phyloP scores from a whole-genome alignment of 164 flowering plant genomes.

The Taxillus chinensis region DNA sequence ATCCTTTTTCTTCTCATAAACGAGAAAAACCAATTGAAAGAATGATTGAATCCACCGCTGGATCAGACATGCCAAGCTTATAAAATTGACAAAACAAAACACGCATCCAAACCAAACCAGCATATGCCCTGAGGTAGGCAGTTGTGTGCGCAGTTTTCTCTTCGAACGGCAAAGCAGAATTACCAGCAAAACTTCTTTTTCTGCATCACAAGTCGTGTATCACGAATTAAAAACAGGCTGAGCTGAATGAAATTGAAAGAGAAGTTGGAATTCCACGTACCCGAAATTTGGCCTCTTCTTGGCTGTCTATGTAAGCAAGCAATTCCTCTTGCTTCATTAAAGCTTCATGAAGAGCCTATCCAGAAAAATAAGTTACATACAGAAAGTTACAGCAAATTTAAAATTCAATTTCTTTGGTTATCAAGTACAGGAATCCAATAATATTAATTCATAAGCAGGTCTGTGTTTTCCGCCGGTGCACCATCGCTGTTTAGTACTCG shows the following conservation, averaged over 20 bases:
- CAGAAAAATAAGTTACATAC: constrained; percentile 3
- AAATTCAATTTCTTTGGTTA: neutral
- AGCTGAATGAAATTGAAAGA: neutral
- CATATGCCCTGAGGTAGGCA: too few relatives aligned
- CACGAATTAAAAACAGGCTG: neutral
- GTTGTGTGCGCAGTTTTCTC: neutral
- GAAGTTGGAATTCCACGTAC: constrained; percentile 18
- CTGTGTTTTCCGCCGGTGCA: neutral
- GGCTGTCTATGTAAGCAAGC: constrained; percentile 79
- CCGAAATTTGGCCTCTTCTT: constrained; percentile 59
- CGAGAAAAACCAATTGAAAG: too few relatives aligned
- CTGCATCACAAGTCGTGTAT: constrained; percentile 15
- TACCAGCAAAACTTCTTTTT: constrained; percentile 50
- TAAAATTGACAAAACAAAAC: too few relatives aligned
- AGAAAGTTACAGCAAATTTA: neutral
- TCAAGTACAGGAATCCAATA: neutral
- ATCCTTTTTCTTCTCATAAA: too few relatives aligned
- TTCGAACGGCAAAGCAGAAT: constrained; percentile 1
- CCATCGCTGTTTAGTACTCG: too few relatives aligned
- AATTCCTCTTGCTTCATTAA: constrained; percentile 82
- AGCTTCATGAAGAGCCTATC: constrained; percentile 83
- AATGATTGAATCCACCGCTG: too few relatives aligned
- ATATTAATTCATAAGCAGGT: neutral
- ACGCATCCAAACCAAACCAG: too few relatives aligned
- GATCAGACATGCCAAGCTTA: too few relatives aligned